These are phyloP conservation scores for Pistacia integerrima DNA, from an alignment of 345 rosid genomes.

Conservation along the genomic window DNA sequence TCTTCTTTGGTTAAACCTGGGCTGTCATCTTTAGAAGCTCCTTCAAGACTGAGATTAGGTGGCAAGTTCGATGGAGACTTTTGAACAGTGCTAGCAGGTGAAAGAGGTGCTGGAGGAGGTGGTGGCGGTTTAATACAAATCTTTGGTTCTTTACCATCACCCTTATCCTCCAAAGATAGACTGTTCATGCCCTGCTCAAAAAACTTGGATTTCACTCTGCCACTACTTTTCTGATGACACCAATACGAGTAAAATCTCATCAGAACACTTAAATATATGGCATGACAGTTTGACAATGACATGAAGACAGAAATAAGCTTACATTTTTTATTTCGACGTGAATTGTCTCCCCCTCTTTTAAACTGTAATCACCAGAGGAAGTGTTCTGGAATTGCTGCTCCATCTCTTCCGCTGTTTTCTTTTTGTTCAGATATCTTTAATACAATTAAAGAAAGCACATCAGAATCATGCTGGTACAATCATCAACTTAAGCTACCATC, in stretches of 20 bases:
- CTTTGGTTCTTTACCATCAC: slow-evolving; percentile 49
- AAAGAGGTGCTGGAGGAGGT: slow-evolving; percentile 71
- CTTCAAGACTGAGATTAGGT: slow-evolving; percentile 35
- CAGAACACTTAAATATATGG: neutral
- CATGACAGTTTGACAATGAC: neutral
- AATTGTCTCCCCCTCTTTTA: slow-evolving; percentile 92
- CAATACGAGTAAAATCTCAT: slow-evolving; percentile 10
- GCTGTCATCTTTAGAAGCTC: slow-evolving; percentile 25
- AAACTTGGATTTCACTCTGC: slow-evolving; percentile 48
- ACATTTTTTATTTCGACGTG: slow-evolving; percentile 83
- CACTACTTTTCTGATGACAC: slow-evolving; percentile 44
- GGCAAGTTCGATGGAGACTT: slow-evolving; percentile 44
- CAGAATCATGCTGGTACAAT: neutral
- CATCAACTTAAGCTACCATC: neutral
- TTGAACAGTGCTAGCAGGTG: slow-evolving; percentile 48
- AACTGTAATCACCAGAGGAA: slow-evolving; percentile 77
- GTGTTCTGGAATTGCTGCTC: slow-evolving; percentile 88
- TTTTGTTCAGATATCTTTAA: slow-evolving; percentile 86
- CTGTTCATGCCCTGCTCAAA: slow-evolving; percentile 60
- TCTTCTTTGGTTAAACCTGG: slow-evolving; percentile 30
- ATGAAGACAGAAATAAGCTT: slow-evolving; percentile 27
- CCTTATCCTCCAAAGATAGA: slow-evolving; percentile 63
- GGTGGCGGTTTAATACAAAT: slow-evolving; percentile 76
- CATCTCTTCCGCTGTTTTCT: slow-evolving; percentile 98
- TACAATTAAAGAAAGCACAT: slow-evolving; percentile 8